Evolutionary conservation across 2,329 filamentous ascomycete species (phyloP).

Genomic region (Fusarium xylarioides): DNA sequence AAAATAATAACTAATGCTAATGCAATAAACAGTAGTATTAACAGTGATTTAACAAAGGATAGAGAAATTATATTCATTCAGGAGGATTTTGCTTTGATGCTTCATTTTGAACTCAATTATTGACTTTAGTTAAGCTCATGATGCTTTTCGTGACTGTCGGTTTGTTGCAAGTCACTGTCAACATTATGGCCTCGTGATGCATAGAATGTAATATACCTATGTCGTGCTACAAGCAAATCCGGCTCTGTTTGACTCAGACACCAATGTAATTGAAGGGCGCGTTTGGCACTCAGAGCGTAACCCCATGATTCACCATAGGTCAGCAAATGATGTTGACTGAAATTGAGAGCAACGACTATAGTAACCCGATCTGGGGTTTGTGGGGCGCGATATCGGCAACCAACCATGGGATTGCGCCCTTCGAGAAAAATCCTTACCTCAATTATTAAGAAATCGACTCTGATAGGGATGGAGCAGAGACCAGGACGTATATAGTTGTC

Average conservation of each 20-base stretch:
- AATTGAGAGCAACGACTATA: conserved; percentile 6
- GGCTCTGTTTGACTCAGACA: not conserved
- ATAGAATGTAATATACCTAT: not conserved
- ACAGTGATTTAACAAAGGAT: too few relatives aligned
- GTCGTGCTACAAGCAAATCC: not conserved
- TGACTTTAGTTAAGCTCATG: too few relatives aligned
- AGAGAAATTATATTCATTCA: not conserved
- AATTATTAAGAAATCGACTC: not conserved
- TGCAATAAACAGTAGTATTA: too few relatives aligned
- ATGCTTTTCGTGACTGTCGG: too few relatives aligned
- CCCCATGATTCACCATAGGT: not conserved
- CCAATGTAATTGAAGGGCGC: conserved; percentile 14
- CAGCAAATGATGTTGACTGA: conserved; percentile 12
- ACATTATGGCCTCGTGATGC: too few relatives aligned
- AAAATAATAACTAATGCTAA: too few relatives aligned
- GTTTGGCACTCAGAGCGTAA: not conserved
- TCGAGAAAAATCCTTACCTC: conserved; percentile 14
- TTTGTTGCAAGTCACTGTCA: not conserved
- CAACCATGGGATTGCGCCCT: conserved; percentile 17
- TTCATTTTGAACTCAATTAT: not conserved
- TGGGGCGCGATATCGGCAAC: conserved; percentile 37
- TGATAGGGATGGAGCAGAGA: not conserved
- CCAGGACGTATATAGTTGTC: conserved; percentile 31
- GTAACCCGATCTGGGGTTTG: conserved; percentile 17
- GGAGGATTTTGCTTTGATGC: rapidly evolving